Conservation (phyloP, 768 basidiomycete species). For the Suillus luteus region DNA sequence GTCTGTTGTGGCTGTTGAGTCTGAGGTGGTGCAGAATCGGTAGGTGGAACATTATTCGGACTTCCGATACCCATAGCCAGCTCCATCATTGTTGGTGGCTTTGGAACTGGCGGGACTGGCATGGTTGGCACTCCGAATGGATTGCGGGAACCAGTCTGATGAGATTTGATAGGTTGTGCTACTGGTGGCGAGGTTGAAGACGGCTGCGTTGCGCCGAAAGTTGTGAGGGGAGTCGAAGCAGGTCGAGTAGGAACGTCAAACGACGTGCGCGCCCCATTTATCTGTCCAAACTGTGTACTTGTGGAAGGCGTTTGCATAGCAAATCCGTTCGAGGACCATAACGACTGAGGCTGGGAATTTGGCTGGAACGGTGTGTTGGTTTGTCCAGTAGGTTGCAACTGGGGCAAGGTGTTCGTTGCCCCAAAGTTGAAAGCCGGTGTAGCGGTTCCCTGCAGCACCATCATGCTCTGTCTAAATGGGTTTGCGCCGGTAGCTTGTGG, state of each 20-base stretch:
- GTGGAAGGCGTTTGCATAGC: constrained; percentile 12
- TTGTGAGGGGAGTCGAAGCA: constrained; percentile 71
- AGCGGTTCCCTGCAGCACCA: constrained; percentile 65
- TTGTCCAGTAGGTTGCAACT: constrained; percentile 21
- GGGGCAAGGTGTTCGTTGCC: constrained; percentile 15
- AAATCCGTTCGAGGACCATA: constrained; percentile 16
- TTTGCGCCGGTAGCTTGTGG: constrained; percentile 63
- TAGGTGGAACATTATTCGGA: constrained; percentile 13
- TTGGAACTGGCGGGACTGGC: constrained; percentile 66
- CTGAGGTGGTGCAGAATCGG: constrained; percentile 31
- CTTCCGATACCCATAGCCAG: constrained; percentile 55
- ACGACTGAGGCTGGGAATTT: constrained; percentile 20
- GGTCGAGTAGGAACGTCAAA: constrained; percentile 53
- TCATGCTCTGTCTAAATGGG: constrained; percentile 82
- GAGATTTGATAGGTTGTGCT: constrained; percentile 72
- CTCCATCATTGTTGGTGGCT: constrained; percentile 80
- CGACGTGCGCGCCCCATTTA: background rate
- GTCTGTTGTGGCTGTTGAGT: constrained; percentile 32
- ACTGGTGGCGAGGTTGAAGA: constrained; percentile 43
- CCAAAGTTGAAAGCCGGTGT: constrained; percentile 46
- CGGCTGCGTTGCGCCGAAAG: constrained; percentile 29
- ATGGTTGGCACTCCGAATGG: constrained; percentile 83
- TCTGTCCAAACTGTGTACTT: constrained; percentile 14
- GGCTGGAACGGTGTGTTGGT: constrained; percentile 16
- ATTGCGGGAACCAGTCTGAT: constrained; percentile 93